Conservation (phyloP, 1,139 yeast genomes). For the Scheffersomyces parashehatae region DNA sequence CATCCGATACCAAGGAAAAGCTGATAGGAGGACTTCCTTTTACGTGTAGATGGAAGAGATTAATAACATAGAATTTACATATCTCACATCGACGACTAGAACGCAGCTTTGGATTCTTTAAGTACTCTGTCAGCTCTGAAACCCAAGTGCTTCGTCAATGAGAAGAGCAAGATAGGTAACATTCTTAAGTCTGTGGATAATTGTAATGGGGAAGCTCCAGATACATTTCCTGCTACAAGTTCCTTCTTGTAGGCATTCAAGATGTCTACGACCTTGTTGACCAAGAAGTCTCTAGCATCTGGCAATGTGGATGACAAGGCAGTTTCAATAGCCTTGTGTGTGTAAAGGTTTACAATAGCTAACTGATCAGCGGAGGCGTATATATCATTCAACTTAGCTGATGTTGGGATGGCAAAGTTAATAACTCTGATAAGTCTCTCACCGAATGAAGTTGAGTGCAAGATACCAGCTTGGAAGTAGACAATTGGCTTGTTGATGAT, state of each 20-base stretch:
- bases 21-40: too few relatives aligned
- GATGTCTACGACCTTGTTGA: constrained; percentile 69
- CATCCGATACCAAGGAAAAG: too few relatives aligned
- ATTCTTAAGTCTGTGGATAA: constrained; percentile 86
- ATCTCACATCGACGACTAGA: too few relatives aligned
- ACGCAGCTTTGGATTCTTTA: too few relatives aligned
- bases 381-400: constrained; percentile 73
- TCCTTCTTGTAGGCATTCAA: constrained; percentile 84
- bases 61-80: too few relatives aligned
- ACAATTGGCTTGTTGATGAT: constrained; percentile 77
- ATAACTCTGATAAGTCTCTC: constrained; percentile 93
- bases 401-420: constrained; percentile 87
- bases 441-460: constrained; percentile 85
- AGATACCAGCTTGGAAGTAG: constrained; percentile 87
- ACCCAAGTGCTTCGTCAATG: constrained; percentile 83
- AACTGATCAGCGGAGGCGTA: constrained; percentile 96
- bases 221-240: constrained; percentile 85
- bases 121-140: constrained; percentile 76
- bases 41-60: too few relatives aligned
- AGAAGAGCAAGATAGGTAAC: constrained; percentile 84
- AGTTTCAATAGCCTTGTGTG: constrained; percentile 87
- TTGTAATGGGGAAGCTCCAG: constrained; percentile 87
- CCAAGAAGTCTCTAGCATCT: constrained; percentile 78
- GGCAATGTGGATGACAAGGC: constrained; percentile 65
- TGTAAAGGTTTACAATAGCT: constrained; percentile 76